Conservation (phyloP, 352 stramenopile genomes). For the Phytophthora brassicae region DNA sequence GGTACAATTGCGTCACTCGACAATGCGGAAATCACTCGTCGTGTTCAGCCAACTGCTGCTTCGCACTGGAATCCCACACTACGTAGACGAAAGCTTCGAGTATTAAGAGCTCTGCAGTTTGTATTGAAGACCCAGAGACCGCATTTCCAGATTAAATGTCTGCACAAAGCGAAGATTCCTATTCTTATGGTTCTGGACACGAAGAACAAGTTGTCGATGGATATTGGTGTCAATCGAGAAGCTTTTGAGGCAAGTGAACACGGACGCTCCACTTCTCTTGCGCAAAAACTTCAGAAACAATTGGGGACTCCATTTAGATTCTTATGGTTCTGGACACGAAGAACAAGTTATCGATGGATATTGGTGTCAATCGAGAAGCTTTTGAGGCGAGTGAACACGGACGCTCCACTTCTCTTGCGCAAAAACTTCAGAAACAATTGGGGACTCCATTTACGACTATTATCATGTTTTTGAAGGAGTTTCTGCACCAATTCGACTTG, state of each 20-base stretch:
- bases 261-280: conserved; percentile 61
- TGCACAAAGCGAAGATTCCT: conserved; percentile 73
- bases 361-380: conserved; percentile 62
- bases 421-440: conserved; percentile 43
- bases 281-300: conserved; percentile 42
- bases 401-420: conserved; percentile 60
- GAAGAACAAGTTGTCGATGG: conserved; percentile 52
- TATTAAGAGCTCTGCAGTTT: conserved; percentile 56
- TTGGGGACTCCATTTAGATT: too few species aligned
- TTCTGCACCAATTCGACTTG: conserved; percentile 73
- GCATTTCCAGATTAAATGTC: conserved; percentile 59
- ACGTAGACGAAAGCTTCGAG: conserved; percentile 56
- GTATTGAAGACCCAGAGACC: conserved; percentile 52
- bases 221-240: conserved; percentile 70
- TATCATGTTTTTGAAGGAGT: conserved; percentile 76
- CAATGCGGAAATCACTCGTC: conserved; percentile 32
- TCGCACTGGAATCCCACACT: conserved; percentile 76
- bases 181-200: conserved; percentile 72
- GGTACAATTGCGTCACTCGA: conserved; percentile 17
- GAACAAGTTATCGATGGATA: conserved; percentile 56
- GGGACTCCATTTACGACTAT: conserved; percentile 53
- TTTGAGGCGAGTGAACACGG: conserved; percentile 66
- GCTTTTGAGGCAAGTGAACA: conserved; percentile 59
- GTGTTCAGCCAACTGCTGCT: conserved; percentile 36
- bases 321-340: conserved; percentile 63